These are phyloP conservation scores for Aspergillus avenaceus DNA, from an alignment of 495 filamentous ascomycete species.

Conservation along the genomic window DNA sequence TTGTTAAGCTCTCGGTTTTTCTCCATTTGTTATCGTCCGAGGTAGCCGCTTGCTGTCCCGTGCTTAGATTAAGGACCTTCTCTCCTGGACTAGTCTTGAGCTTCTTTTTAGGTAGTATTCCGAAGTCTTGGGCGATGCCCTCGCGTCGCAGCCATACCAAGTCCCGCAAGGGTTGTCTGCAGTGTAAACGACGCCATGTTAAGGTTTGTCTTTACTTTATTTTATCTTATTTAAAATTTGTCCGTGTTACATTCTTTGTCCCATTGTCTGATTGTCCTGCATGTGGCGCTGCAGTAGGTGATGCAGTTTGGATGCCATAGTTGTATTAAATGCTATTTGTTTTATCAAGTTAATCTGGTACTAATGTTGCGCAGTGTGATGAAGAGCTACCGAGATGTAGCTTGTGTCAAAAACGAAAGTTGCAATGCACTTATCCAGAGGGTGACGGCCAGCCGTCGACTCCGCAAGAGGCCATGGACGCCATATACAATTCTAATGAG, in stretches of 20 bases:
- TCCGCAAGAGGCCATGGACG: conserved; percentile 19
- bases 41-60: neutral
- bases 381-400: conserved; percentile 32
- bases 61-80: no score
- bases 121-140: conserved; percentile 10
- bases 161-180: conserved; percentile 23
- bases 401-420: conserved; percentile 32
- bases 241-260: no score
- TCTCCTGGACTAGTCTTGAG: no score
- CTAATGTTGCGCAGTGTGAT: conserved; percentile 26
- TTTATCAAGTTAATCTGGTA: neutral
- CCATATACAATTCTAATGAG: conserved; percentile 3
- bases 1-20: no score
- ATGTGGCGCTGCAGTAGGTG: no score
- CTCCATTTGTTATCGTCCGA: neutral
- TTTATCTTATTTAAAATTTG: neutral
- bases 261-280: no score
- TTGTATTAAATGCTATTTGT: no score
- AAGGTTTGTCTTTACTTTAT: conserved; percentile 13
- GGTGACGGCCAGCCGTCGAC: conserved; percentile 23
- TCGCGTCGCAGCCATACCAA: conserved; percentile 27
- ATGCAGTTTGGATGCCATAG: no score
- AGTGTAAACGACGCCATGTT: conserved; percentile 25
- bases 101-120: neutral
- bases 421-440: conserved; percentile 36